Percentiles rank a stretch among this genome's conserved stretches.
Conservation (phyloP, 306 rosid genomes). For the Rubus parviflorus region DNA sequence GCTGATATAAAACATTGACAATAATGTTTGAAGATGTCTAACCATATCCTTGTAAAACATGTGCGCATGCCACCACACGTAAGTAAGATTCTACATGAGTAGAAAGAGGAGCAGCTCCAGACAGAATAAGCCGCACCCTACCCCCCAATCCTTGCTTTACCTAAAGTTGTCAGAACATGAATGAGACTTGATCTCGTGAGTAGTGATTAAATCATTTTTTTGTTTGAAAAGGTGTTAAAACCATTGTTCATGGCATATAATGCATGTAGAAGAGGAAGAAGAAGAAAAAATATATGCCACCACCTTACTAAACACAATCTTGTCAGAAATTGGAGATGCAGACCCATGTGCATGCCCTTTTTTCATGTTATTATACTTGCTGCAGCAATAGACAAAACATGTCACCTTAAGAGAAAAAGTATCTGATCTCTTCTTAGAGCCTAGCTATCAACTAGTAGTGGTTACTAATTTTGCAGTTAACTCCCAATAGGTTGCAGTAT, state of each 20-base stretch:
- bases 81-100: conserved; percentile 74
- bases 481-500: not conserved
- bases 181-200: conserved; percentile 30
- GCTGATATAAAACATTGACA: not conserved
- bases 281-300: conserved; percentile 12
- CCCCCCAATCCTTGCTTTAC: conserved; percentile 95
- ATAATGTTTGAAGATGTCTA: conserved; percentile 23
- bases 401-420: conserved; percentile 10
- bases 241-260: conserved; percentile 9
- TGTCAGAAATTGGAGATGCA: conserved; percentile 78
- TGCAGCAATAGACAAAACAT: conserved; percentile 36
- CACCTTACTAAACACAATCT: conserved; percentile 84
- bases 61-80: conserved; percentile 86
- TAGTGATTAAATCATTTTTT: not conserved
- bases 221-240: not conserved
- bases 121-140: conserved; percentile 76
- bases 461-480: not conserved
- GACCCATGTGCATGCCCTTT: conserved; percentile 53
- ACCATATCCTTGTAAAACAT: conserved; percentile 99
- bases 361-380: conserved; percentile 68
- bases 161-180: conserved; percentile 45
- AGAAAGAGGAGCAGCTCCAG: conserved; percentile 97
- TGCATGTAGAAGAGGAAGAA: not conserved
- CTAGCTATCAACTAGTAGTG: not conserved
- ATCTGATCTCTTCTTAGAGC: not conserved